These are phyloP conservation scores for Aspergillus haitiensis DNA, from an alignment of 495 filamentous ascomycete genomes.

Conservation along the genomic window DNA sequence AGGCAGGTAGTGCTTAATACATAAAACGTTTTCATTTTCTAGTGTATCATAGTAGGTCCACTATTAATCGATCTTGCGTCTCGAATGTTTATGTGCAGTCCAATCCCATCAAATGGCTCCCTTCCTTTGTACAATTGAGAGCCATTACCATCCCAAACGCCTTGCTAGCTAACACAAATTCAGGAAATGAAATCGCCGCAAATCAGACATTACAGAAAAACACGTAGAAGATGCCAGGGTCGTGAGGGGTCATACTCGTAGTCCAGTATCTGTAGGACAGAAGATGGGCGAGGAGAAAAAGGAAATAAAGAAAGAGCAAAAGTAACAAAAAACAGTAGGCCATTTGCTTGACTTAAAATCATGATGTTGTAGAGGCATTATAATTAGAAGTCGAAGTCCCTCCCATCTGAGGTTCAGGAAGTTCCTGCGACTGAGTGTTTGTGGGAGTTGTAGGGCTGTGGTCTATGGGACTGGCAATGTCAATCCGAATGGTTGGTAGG, in stretches of 20 bases:
- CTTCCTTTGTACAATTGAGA: slow-evolving; percentile 12
- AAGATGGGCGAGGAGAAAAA: background rate
- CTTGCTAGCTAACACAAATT: slow-evolving; percentile 21
- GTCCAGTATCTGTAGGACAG: slow-evolving; percentile 4
- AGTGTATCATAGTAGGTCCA: background rate
- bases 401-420: background rate
- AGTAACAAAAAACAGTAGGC: background rate
- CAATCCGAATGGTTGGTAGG: slow-evolving; percentile 44
- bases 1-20: background rate
- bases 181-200: slow-evolving; percentile 8
- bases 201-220: slow-evolving; percentile 6
- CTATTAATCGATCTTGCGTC: background rate
- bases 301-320: background rate
- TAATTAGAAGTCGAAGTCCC: background rate
- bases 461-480: slow-evolving; percentile 38
- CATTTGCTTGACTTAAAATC: background rate
- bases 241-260: slow-evolving; percentile 20
- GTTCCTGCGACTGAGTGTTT: slow-evolving; percentile 15
- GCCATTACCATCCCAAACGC: slow-evolving; percentile 19
- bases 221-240: slow-evolving; percentile 14
- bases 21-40: background rate
- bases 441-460: slow-evolving; percentile 36
- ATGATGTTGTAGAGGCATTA: background rate
- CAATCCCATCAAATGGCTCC: background rate
- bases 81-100: slow-evolving; percentile 17